Percentiles rank a stretch among this genome's conserved stretches.
Conservation (phyloP, 306 rosid genomes). For the Benincasa hispida region DNA sequence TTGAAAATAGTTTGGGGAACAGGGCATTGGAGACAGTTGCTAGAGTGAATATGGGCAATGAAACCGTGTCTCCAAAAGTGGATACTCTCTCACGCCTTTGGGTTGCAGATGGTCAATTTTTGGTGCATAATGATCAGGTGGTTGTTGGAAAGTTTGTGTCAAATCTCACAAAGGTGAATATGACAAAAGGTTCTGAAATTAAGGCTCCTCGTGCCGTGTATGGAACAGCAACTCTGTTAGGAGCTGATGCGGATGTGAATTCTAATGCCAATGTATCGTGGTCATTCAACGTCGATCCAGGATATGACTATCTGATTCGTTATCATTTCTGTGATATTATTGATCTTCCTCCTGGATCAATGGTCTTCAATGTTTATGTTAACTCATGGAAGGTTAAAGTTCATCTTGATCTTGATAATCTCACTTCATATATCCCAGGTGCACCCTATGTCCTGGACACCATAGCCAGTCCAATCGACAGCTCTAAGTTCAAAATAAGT, state of each 20-base stretch:
- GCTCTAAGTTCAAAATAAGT: slow-evolving; percentile 25
- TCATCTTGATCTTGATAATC: slow-evolving; percentile 16
- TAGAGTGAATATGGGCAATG: slow-evolving; percentile 64
- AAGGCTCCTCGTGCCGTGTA: slow-evolving; percentile 43
- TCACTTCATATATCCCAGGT: slow-evolving; percentile 17
- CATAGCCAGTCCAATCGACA: slow-evolving; percentile 17
- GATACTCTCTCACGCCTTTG: slow-evolving; percentile 48
- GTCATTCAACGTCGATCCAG: slow-evolving; percentile 37
- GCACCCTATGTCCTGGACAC: slow-evolving; percentile 44
- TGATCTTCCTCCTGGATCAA: neutral
- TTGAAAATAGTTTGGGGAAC: slow-evolving; percentile 13
- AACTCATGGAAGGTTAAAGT: slow-evolving; percentile 33
- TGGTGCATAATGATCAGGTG: slow-evolving; percentile 10
- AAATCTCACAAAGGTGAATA: slow-evolving; percentile 23
- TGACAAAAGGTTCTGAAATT: neutral
- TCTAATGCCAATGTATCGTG: slow-evolving; percentile 34
- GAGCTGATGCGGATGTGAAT: neutral
- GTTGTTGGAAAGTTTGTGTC: slow-evolving; percentile 13
- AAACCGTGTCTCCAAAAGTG: slow-evolving; percentile 20
- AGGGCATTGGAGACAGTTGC: slow-evolving; percentile 41
- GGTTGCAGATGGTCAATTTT: slow-evolving; percentile 31
- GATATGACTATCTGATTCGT: slow-evolving; percentile 51
- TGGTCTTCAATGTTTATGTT: slow-evolving; percentile 27
- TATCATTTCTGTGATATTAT: slow-evolving; percentile 54
- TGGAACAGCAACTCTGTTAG: slow-evolving; percentile 35